Evolutionary conservation across 352 stramenopile species (phyloP), one percentile per base, ranked within the genome.

Genomic region (Peronospora tabacina): DNA sequence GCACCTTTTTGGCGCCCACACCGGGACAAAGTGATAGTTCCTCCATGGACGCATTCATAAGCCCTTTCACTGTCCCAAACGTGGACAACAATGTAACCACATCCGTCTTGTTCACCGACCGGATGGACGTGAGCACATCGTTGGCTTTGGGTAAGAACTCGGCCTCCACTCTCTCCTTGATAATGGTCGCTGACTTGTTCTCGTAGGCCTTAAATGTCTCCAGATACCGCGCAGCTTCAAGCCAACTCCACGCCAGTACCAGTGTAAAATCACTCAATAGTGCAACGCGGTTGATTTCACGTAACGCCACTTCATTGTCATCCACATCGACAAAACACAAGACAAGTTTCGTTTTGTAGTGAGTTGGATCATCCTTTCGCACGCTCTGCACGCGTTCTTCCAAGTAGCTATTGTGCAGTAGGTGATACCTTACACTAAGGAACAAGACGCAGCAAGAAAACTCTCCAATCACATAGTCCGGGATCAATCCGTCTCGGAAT

Each of bases 171-270:
- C 93, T 87, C 59, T 97, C 93, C 69, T 97, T 94, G 52, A 98
- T 98, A 19, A 89, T 77, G 22, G 78, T 85, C 24, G 91, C 84
- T 67, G 96, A 89, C 61, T 97, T 98, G 49, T 96, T 91, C 62
- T 98, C 94, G 55, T 97, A 97, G 11, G 81, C 75, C 69, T 98
- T 98, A 45, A 97, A 88, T 16, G 95, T 98, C 75, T 98, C 95
- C 8, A 98, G 52, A 61, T 98, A 98, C 29, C 95, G 71, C 40
- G 92, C 95, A 26, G 87, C 89, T 63, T 98, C 95, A 55, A 87
- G 62, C 80, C 77, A 91, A 38, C 75, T 96, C 94, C 94, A 98
- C 8, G 89, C 74, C 28, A 98, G 62, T 37, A 98, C 78, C 9
- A 98, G 61, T 7, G 94, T 97, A 58, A 97, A 92, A 55, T 94